Base-by-base conservation (phyloP, 169 alveolate genomes). In the Plasmodium gaboni region DNA sequence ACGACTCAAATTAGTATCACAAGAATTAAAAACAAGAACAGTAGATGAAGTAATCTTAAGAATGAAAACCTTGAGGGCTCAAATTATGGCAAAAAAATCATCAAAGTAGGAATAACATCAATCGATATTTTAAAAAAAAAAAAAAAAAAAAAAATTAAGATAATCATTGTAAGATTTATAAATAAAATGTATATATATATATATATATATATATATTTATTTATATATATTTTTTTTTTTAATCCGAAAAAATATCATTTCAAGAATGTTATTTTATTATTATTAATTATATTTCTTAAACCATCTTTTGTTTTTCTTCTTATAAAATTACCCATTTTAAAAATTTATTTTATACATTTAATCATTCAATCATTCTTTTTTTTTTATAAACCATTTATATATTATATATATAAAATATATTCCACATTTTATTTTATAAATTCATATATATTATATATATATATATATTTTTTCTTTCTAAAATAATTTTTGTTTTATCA, bases 1-100 rank as follows among this genome's bases (percentile, higher is more conserved):
- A 92, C 92, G 97, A 72, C 91, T 95, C 94, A 78, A 92, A 64
- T 76, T 92, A 74, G 94, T 95, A 53, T 69, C 97, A 19, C 53
- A 87, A n/a, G 91, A 83, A 71, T 19, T 83, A 15, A 67, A 67
- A 71, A 83, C 91, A 6, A 42, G 91, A 44, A 53, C 91, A 32
- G 42, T 53, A 2, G 91, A 83, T 24, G 91, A 83, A 83, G 67
- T 83, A 26, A 48, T 83, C 1, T 51, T 70, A 5, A 53, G 91
- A 17, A 55, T 83, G 83, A 83, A 83, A 71, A 67, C 70, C 22
- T 32, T 83, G 15, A 53, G 85, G 53, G 91, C 91, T 17, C 70
- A 83, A 63, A 83, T 83, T 19, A 38, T 83, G 50, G 91, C 91
- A n/a, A 55, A 83, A 44, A 83, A 83, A 48, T 53, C 91, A 24